These are phyloP conservation scores for Lenzites betulinus DNA, from an alignment of 768 basidiomycete species.

Conservation along the genomic window DNA sequence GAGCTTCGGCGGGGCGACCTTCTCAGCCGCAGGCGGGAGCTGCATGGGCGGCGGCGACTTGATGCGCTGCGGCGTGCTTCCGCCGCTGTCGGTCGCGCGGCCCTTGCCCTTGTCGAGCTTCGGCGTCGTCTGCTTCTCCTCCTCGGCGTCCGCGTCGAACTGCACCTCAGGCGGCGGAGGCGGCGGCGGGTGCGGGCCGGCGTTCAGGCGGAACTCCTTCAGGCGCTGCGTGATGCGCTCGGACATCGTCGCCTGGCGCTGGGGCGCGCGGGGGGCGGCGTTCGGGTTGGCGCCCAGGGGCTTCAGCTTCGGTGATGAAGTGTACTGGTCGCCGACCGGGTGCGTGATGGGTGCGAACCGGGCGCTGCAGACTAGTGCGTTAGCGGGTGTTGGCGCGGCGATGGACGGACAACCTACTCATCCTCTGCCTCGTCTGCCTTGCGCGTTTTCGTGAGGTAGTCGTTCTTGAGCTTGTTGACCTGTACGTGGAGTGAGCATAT, in stretches of 20 bases:
- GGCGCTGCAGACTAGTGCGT: conserved; percentile 49
- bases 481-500: conserved; percentile 22
- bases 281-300: conserved; percentile 49
- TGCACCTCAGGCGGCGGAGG: conserved; percentile 26
- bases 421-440: conserved; percentile 92
- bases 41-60: conserved; percentile 67
- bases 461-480: conserved; percentile 68
- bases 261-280: conserved; percentile 47
- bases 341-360: conserved; percentile 81
- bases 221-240: conserved; percentile 86
- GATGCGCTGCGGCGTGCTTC: conserved; percentile 33
- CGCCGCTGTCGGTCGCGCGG: conserved; percentile 51
- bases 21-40: conserved; percentile 46
- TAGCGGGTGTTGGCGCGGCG: conserved; percentile 6
- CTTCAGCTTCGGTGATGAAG: conserved; percentile 70
- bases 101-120: conserved; percentile 88
- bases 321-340: conserved; percentile 66
- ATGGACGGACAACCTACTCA: conserved; percentile 61
- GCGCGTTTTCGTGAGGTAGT: conserved; percentile 76
- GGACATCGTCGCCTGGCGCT: conserved; percentile 76
- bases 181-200: conserved; percentile 22
- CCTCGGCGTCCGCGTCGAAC: conserved; percentile 33
- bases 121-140: conserved; percentile 37
- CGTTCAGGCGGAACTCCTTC: conserved; percentile 71
- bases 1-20: conserved; percentile 19